These are phyloP conservation scores for Tetrahymena elliotti DNA, from an alignment of 73 alveolate genomes.

Conservation along the genomic window DNA sequence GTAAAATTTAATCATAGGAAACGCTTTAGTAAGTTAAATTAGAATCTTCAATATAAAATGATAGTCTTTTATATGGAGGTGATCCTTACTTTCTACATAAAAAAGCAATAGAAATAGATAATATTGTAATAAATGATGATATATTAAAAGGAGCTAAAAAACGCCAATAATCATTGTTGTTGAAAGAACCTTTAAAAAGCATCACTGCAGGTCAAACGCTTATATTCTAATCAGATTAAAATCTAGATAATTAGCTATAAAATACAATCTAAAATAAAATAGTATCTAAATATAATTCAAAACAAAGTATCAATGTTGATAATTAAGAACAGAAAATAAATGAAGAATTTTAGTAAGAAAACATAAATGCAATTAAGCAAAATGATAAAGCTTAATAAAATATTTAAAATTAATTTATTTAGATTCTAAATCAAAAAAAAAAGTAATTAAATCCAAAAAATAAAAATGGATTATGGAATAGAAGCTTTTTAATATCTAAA, in stretches of 20 bases:
- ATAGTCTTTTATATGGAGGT: neutral
- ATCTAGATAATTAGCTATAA: neutral
- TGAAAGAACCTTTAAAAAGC: neutral
- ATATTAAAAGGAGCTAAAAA: neutral
- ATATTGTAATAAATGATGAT: neutral
- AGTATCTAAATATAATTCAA: neutral
- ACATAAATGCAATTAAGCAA: neutral
- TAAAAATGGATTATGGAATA: neutral
- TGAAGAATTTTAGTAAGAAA: too few relatives aligned
- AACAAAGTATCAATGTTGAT: neutral
- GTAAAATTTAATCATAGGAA: neutral
- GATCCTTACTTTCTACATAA: neutral
- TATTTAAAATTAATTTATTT: neutral
- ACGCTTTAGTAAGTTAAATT: neutral
- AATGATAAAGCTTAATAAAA: neutral
- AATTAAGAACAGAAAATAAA: too few relatives aligned
- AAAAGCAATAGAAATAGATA: neutral
- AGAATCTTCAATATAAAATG: neutral
- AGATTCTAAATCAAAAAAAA: neutral
- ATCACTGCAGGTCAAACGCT: neutral
- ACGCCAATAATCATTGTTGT: neutral
- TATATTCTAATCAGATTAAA: neutral
- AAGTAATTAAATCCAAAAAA: neutral
- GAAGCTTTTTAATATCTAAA: neutral
- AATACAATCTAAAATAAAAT: too few relatives aligned